These are phyloP conservation scores for Prunus armeniaca DNA, from an alignment of 306 rosid genomes.

Conservation along the genomic window DNA sequence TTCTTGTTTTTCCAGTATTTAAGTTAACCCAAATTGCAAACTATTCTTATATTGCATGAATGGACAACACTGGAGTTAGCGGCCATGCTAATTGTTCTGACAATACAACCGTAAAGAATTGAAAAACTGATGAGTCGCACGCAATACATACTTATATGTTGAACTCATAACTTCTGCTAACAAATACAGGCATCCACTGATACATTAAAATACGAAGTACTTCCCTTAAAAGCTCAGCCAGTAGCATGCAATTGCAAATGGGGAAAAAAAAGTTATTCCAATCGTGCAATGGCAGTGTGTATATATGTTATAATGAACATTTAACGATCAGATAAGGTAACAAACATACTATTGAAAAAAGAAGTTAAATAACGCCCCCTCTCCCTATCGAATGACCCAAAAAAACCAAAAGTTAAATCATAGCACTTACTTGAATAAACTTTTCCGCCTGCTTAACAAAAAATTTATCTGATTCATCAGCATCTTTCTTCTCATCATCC, in stretches of 20 bases:
- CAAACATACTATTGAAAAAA: neutral
- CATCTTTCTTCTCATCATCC: slow-evolving; percentile 82
- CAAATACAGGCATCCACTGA: too few relatives aligned
- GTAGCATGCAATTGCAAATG: neutral
- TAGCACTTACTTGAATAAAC: slow-evolving; percentile 62
- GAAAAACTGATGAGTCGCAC: too few relatives aligned
- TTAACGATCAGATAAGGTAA: neutral
- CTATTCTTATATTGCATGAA: neutral
- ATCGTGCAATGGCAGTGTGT: neutral
- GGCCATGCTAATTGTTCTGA: neutral
- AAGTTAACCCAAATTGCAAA: neutral
- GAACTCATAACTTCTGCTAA: too few relatives aligned
- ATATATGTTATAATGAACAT: neutral
- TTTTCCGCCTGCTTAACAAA: slow-evolving; percentile 70
- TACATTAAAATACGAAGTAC: neutral
- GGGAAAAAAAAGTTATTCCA: neutral
- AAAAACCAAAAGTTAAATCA: neutral
- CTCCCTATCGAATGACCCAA: too few relatives aligned
- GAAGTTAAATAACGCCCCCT: neutral
- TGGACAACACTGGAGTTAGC: neutral
- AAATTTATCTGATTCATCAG: slow-evolving; percentile 77
- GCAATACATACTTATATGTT: too few relatives aligned
- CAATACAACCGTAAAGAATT: too few relatives aligned
- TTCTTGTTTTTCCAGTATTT: neutral
- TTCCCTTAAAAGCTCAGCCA: neutral